Base-by-base conservation (phyloP, 371 early-diverging fungal species). In the Mortierella sp. region DNA sequence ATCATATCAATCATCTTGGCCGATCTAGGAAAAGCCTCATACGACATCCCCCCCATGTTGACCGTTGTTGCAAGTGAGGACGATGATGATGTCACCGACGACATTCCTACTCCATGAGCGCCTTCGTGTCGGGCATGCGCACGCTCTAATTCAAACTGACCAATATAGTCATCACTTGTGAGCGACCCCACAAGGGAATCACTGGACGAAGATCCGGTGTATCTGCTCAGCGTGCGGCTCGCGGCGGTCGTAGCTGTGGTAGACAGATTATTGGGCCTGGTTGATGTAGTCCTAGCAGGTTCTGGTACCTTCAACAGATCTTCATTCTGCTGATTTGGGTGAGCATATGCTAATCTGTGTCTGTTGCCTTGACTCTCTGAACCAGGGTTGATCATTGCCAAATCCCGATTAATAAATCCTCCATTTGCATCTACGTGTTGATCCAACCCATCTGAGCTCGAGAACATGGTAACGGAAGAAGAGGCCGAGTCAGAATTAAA, bases 111-210 rank as follows among this genome's bases (percentile, higher is more conserved):
- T 34, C 32, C 34, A 37, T 49, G 57, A 26, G 23, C 60, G 0
- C 57, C 56, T 10, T 40, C 23, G 10, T 29, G 22, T n/a, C 64
- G 43, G 0, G 68, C 64, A 7, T 34, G 64, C 6, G 68, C 73
- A 1, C 66, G 68, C 15, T 69, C 64, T 0, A 62, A 56, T 19
- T 78, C 73, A 66, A 69, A 72, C 23, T 72, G 73, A 1, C 73
- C 73, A 47, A 68, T 78, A 29, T 65, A 72, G 32, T 72, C 78
- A 3, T 68, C 64, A 2, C 64, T 29, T 22, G 60, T 58, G 17
- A 67, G 42, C 0, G 54, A 66, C 5, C 70, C 54, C 28, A 40
- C 43, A 54, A 70, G 45, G 17, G 70, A 70, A 51, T 70, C 64
- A 23, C 26, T 53, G 19, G 45, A 45, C 17, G 45, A 19, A 5